Evolutionary conservation across 495 filamentous ascomycete genomes (phyloP).

Genomic region (Ramalina intermedia): DNA sequence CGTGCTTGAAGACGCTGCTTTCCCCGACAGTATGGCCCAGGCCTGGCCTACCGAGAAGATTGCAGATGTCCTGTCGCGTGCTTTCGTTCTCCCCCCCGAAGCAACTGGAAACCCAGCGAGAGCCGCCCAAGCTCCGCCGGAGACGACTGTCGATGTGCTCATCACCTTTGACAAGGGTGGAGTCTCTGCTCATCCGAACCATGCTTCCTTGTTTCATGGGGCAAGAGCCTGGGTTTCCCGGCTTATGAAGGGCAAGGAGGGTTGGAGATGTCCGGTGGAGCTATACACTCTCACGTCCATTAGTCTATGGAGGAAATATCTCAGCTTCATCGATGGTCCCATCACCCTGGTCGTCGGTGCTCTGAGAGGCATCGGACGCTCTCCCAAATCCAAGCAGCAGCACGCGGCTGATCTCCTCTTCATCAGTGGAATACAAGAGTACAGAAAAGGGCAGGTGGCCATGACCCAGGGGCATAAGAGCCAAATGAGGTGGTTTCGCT

Average conservation of each 20-base stretch:
- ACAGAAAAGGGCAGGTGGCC: slow-evolving; percentile 57
- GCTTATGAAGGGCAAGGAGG: slow-evolving; percentile 46
- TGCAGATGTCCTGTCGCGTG: slow-evolving; percentile 44
- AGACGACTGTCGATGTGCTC: slow-evolving; percentile 59
- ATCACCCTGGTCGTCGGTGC: slow-evolving; percentile 39
- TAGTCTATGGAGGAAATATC: slow-evolving; percentile 63
- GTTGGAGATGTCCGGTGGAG: slow-evolving; percentile 58
- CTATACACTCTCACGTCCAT: slow-evolving; percentile 71
- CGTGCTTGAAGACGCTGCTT: slow-evolving; percentile 61
- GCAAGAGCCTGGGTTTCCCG: slow-evolving; percentile 53
- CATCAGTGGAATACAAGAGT: slow-evolving; percentile 46
- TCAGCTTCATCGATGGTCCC: slow-evolving; percentile 56
- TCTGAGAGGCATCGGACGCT: slow-evolving; percentile 22
- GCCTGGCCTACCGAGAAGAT: slow-evolving; percentile 60
- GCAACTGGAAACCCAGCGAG: background rate
- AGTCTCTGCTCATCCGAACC: slow-evolving; percentile 79
- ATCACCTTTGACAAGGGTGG: slow-evolving; percentile 78
- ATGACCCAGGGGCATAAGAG: slow-evolving; percentile 83
- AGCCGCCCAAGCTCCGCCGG: slow-evolving; percentile 18
- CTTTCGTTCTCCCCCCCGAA: slow-evolving; percentile 4
- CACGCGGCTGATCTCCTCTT: slow-evolving; percentile 47
- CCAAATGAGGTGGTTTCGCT: slow-evolving; percentile 98
- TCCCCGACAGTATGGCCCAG: slow-evolving; percentile 74
- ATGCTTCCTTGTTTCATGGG: slow-evolving; percentile 73
- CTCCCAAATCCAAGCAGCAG: slow-evolving; percentile 14